A percentile compares a stretch with the other conserved stretches of the same genome.
Conservation (phyloP, 495 filamentous ascomycete genomes). For the Cladorrhinum samala region DNA sequence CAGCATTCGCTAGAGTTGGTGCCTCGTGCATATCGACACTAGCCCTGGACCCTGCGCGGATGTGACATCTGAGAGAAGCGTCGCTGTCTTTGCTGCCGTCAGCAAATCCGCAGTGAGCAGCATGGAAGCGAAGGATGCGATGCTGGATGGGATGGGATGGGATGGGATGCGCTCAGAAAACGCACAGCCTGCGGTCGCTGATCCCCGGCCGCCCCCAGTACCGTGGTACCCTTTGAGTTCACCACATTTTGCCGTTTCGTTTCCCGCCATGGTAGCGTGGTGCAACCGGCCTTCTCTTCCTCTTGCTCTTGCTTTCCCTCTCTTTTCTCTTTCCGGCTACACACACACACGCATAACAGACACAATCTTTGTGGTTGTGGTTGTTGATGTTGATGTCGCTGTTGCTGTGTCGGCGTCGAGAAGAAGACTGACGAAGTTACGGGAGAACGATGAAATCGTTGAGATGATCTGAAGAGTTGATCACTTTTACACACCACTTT, state of each 20-base stretch:
- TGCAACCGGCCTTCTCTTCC: neutral
- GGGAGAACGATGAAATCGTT: neutral
- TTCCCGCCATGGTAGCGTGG: constrained; percentile 1
- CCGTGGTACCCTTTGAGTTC: neutral
- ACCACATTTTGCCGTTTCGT: constrained; percentile 4
- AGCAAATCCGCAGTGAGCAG: no score
- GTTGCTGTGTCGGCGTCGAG: neutral
- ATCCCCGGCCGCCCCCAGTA: neutral
- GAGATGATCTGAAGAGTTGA: no score
- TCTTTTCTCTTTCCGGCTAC: neutral
- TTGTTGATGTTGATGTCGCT: neutral
- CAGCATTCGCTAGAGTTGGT: neutral
- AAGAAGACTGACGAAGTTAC: neutral
- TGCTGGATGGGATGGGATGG: no score
- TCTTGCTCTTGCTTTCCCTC: neutral
- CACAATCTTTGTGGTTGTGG: neutral
- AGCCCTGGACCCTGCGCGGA: neutral
- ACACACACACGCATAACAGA: neutral
- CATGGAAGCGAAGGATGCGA: neutral
- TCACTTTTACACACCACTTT: no score
- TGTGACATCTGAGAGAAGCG: no score
- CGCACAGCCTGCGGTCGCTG: neutral
- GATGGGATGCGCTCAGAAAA: no score
- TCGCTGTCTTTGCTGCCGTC: neutral
- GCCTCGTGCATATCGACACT: neutral